phyloP scores from a whole-genome alignment of 148 eudicot species.

The Simmondsia chinensis region DNA sequence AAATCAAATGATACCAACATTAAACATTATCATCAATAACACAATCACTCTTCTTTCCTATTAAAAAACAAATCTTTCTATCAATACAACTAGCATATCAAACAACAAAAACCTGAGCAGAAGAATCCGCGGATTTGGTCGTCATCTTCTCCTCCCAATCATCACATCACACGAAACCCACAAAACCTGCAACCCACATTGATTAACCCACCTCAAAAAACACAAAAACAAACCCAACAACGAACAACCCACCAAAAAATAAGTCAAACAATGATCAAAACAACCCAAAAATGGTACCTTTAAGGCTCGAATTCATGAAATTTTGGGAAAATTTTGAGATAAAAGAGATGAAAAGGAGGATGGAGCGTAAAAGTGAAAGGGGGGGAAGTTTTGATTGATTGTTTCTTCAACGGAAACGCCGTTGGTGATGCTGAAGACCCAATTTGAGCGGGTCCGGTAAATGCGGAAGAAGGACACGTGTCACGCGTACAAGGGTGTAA shows the following conservation, averaged over 20 bases:
- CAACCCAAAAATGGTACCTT: conserved; percentile 7
- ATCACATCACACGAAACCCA: conserved; percentile 6
- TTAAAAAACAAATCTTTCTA: not conserved
- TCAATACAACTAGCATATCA: not conserved
- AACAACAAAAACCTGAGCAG: conserved; percentile 18
- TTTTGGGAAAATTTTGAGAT: not conserved
- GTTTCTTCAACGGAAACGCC: conserved; percentile 34
- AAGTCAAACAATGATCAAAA: conserved; percentile 1
- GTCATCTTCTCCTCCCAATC: conserved; percentile 21
- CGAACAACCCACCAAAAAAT: not conserved
- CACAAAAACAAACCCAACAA: not conserved
- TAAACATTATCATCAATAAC: not conserved
- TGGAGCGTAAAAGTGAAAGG: conserved; percentile 13
- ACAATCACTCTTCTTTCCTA: not conserved
- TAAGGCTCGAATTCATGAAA: conserved; percentile 4
- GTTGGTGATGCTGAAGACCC: conserved; percentile 31
- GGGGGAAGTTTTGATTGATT: conserved; percentile 8
- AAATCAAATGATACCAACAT: not conserved
- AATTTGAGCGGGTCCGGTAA: conserved; percentile 37
- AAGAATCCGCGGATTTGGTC: conserved; percentile 19
- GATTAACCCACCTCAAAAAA: not conserved
- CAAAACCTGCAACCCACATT: conserved; percentile 15
- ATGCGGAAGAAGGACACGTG: conserved; percentile 35
- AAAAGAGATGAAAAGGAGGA: conserved; percentile 3
- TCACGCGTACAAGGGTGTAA: conserved; percentile 1